A percentile compares a stretch with the other conserved stretches of the same genome.
Conservation (phyloP, 106 monocot species). For the Hemerocallis citrina region DNA sequence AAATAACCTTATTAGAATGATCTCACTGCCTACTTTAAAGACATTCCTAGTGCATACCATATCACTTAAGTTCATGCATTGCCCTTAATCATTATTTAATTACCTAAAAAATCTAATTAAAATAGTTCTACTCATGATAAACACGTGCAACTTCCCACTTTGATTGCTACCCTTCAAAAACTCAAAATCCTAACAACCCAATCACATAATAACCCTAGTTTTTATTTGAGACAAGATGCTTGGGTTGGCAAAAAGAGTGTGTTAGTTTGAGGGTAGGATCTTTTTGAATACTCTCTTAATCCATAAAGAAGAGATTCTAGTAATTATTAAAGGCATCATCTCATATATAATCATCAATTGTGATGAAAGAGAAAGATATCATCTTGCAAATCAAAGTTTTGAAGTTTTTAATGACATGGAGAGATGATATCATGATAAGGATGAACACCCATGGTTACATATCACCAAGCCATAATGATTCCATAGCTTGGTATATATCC, state of each 20-base stretch:
- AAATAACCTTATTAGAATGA: not conserved
- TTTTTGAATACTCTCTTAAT: not conserved
- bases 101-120: not conserved
- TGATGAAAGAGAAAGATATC: conserved; percentile 5
- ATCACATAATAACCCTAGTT: not conserved
- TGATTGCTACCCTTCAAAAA: not conserved
- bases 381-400: conserved; percentile 14
- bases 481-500: conserved; percentile 4
- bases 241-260: conserved; percentile 11
- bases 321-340: conserved; percentile 9
- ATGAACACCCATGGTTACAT: not conserved
- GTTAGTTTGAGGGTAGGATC: not conserved
- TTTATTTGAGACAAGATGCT: not conserved
- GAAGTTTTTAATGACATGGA: not conserved
- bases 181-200: not conserved
- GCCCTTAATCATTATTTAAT: not conserved
- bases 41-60: not conserved
- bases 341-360: too few species aligned
- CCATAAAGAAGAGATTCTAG: conserved; percentile 12
- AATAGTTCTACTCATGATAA: not conserved
- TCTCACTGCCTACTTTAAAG: not conserved
- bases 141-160: not conserved
- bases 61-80: not conserved
- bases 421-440: not conserved
- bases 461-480: conserved; percentile 8